phyloP scores from a whole-genome alignment of 2,329 filamentous ascomycete genomes.

The Tolypocladium ophioglossoides region DNA sequence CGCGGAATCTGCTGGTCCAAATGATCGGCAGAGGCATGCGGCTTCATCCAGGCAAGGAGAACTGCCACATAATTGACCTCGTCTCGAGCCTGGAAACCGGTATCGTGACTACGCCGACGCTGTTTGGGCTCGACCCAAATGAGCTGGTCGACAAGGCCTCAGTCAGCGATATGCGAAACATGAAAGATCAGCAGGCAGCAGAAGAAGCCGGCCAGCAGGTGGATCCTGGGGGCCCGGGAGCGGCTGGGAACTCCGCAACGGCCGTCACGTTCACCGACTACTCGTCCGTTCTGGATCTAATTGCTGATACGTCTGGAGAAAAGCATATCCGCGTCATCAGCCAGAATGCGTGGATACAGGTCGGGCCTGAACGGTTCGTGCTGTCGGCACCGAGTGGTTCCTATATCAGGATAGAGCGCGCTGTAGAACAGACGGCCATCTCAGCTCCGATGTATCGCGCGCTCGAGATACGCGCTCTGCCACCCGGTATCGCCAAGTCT shows the following conservation, averaged over 20 bases:
- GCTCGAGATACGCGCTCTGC: conserved; percentile 38
- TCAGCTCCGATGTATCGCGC: conserved; percentile 26
- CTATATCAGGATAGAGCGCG: conserved; percentile 41
- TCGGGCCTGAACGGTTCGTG: conserved; percentile 60
- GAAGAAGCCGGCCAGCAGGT: conserved; percentile 21
- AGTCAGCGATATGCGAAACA: conserved; percentile 46
- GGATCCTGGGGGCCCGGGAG: conserved; percentile 1
- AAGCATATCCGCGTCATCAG: conserved; percentile 69
- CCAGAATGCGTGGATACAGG: conserved; percentile 70
- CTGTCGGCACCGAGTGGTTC: conserved; percentile 57
- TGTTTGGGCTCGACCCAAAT: conserved; percentile 83
- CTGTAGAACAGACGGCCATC: conserved; percentile 7
- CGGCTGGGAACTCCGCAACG: conserved; percentile 11
- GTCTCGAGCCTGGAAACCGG: conserved; percentile 76
- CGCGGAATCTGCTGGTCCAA: conserved; percentile 86
- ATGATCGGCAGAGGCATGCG: conserved; percentile 97
- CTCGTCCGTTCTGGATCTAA: conserved; percentile 80
- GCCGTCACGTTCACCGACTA: conserved; percentile 80
- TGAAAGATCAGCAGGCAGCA: conserved; percentile 37
- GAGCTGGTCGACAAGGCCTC: conserved; percentile 62
- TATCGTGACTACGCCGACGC: conserved; percentile 79
- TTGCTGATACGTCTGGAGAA: conserved; percentile 72
- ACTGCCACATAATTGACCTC: conserved; percentile 96
- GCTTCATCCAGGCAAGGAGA: conserved; percentile 64
- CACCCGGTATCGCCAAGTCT: conserved; percentile 31